Evolutionary conservation across 2,329 filamentous ascomycete species (phyloP), one percentile per base, ranked within the genome.

Genomic region (Fusarium incarnatum): DNA sequence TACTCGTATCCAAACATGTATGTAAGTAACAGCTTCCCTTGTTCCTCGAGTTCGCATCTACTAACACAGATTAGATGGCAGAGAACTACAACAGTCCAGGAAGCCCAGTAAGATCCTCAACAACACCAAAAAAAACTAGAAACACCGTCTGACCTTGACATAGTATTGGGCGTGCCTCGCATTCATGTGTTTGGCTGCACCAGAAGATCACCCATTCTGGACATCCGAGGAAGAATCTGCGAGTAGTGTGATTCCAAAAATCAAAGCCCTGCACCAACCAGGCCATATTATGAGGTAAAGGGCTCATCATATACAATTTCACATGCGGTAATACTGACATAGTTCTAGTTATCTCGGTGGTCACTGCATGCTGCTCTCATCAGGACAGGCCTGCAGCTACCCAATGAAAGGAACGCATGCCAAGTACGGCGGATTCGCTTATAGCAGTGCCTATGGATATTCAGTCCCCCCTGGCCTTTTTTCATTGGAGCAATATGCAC

Each of bases 41-140:
- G 37, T n/a, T 28, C 22, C 6, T 20, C 6, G 16, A 28, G 18
- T 45, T 16, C 44, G 66, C 75, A 28, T 76, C 47, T 15, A 46
- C 50, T 72, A 25, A 73, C 41, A 50, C n/a, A 22, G 22, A 15
- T 46, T 55, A 92, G 79, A 88, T 94, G 81, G 91, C 91, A 1
- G 92, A 94, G 79, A 94, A 94, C 77, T 94, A 94, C 81, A 94
- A 94, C 79, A 93, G 91, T 12, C 91, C 92, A 0, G 90, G 90
- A 34, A 88, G 86, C 58, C 85, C 86, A 25, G 85, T 87, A 77
- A 79, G 82, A 20, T 16, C 6, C 7, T 15, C 6, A 25, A 8
- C 10, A 22, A 12, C 4, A 15, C 12, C 9, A 9, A 42, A 18
- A 56, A n/a, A 28, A 28, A 16, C 10, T 18, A 4, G 30, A 13